Evolutionary conservation across 208 protist species (phyloP), one percentile per base, ranked within the genome.

Genomic region (Herpetomonas tarakana): DNA sequence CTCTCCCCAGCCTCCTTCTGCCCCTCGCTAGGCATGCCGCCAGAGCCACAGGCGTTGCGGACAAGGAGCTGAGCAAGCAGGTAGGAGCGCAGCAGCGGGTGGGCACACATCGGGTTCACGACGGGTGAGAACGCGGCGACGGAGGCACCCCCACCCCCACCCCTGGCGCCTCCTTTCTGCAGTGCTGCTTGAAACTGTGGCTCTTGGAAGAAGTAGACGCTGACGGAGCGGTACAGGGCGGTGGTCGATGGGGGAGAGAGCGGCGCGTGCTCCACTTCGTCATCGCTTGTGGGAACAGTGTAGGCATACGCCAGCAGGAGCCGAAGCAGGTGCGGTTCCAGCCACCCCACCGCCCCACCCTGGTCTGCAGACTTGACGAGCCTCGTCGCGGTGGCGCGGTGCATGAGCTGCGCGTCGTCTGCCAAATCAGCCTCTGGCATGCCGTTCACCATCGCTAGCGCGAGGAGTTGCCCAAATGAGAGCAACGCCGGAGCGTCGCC

Each of bases 401-500:
- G 61, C 38, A 73, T 22, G 2, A 93, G 70, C 39, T 64, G 68
- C 25, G 53, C 81, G 29, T 81, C 78, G 28, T 85, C 71, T 6
- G 68, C 74, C 2, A 93, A 29, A 29, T 90, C 68, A 14, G 77
- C 70, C 58, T 68, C 59, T 11, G 82, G 86, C 83, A 93, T 93
- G 31, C 86, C 86, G 30, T 78, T 57, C 35, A 91, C 26, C n/a
- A 72, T 66, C 11, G 71, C 77, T 0, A 93, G 65, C 14, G 83
- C 56, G 24, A 86, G 57, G 6, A 93, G 73, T 55, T 93, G 73
- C 55, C 74, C 83, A 62, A 83, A 93, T 18, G 82, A 90, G 25
- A 93, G 50, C 41, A 78, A 24, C 11, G 11, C 31, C 14, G 46
- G 22, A 11, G 47, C 41, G 21, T 9, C 25, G 7, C 21, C 44